Evolutionary conservation across 2,329 filamentous ascomycete genomes (phyloP).

Genomic region (Sclerotinia spermophila): DNA sequence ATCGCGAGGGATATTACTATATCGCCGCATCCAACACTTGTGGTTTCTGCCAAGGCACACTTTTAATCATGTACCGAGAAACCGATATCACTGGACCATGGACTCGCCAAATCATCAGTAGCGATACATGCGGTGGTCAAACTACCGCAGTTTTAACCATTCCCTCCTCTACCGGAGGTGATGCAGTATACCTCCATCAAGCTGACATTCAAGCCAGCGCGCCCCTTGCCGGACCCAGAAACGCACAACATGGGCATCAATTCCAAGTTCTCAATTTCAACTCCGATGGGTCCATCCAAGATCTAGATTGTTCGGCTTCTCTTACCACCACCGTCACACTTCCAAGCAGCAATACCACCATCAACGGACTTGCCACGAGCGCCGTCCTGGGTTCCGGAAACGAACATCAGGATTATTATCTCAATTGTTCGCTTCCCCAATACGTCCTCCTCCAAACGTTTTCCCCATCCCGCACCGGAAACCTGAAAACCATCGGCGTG

Average conservation of each 20-base stretch:
- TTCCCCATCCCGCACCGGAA: conserved; percentile 23
- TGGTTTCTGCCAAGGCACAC: conserved; percentile 30
- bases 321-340: conserved; percentile 8
- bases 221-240: conserved; percentile 23
- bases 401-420: conserved; percentile 18
- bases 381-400: conserved; percentile 23
- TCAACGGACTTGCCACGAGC: not conserved
- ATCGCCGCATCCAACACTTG: conserved; percentile 31
- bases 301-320: not conserved
- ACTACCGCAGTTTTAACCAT: conserved; percentile 26
- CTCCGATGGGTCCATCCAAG: conserved; percentile 4
- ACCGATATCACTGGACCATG: conserved; percentile 26
- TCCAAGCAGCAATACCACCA: not conserved
- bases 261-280: conserved; percentile 16
- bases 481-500: conserved; percentile 21
- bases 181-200: conserved; percentile 26
- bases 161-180: conserved; percentile 19
- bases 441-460: conserved; percentile 30
- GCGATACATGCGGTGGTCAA: conserved; percentile 31
- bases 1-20: conserved; percentile 29
- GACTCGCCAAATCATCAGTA: conserved; percentile 29
- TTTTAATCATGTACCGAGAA: conserved; percentile 28
- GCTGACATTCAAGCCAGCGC: conserved; percentile 26
- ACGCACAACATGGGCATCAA: conserved; percentile 8
- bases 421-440: conserved; percentile 24